These are phyloP conservation scores for Rhododendron kiyosumense DNA, from an alignment of 148 eudicot species.

Conservation along the genomic window DNA sequence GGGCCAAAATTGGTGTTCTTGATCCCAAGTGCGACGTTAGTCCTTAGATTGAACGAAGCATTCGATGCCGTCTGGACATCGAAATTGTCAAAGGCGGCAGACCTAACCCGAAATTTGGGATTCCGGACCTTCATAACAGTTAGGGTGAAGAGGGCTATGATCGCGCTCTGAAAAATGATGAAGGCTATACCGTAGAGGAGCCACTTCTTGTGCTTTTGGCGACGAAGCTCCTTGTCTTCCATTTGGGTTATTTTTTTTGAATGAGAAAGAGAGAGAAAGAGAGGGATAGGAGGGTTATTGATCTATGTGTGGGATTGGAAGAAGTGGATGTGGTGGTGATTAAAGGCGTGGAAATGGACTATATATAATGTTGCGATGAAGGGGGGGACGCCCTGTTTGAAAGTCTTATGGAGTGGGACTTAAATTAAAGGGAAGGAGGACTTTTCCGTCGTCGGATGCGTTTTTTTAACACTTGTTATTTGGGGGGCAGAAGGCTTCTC, in stretches of 20 bases:
- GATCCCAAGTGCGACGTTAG: conserved; percentile 8
- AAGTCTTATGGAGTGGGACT: neutral
- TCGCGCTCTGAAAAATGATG: neutral
- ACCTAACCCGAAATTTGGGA: neutral
- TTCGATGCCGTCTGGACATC: neutral
- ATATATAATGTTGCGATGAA: neutral
- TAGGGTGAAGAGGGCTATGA: neutral
- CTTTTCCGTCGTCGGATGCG: conserved; percentile 3
- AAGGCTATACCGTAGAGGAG: neutral
- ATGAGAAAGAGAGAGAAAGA: neutral
- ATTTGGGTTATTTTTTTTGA: neutral
- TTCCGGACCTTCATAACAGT: neutral
- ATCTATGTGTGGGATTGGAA: neutral
- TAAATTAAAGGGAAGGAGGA: neutral
- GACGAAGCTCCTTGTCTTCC: neutral
- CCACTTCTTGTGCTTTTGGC: neutral
- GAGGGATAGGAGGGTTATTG: neutral
- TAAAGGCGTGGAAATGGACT: neutral
- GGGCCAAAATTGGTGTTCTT: conserved; percentile 19
- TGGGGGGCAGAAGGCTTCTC: neutral
- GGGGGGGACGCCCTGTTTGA: neutral
- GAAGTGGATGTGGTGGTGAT: neutral
- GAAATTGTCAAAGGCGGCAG: neutral
- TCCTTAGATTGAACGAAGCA: neutral
- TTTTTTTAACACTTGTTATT: neutral